Evolutionary conservation across 441 rosid species (phyloP).

Genomic region (Syzygium malaccense): DNA sequence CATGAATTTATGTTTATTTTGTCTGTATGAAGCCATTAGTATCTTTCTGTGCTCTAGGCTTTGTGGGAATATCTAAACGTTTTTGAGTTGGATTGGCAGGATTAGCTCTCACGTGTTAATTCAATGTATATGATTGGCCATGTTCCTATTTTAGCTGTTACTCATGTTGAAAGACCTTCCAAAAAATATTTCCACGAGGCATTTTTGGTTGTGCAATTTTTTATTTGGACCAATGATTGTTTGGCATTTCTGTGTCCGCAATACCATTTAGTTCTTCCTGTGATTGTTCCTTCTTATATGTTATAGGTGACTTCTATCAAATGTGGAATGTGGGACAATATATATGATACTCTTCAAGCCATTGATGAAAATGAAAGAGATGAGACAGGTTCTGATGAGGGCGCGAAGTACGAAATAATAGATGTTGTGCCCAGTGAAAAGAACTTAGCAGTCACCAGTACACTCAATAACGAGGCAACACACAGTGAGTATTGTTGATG

Average conservation of each 20-base stretch:
- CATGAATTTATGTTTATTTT: not conserved
- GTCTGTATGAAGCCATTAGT: not conserved
- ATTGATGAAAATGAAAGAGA: conserved; percentile 30
- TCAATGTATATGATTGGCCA: not conserved
- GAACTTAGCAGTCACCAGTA: conserved; percentile 5
- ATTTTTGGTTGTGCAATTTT: not conserved
- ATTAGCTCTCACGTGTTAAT: not conserved
- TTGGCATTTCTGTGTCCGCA: not conserved
- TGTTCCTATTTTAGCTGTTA: not conserved
- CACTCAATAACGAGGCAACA: conserved; percentile 5
- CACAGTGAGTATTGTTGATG: conserved; percentile 26
- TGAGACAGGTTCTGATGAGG: conserved; percentile 12
- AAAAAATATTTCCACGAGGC: not conserved
- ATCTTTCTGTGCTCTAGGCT: not conserved
- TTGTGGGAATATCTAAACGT: not conserved
- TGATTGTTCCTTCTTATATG: not conserved
- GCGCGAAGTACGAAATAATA: conserved; percentile 40
- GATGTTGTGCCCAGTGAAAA: conserved; percentile 50
- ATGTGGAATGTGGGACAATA: conserved; percentile 82
- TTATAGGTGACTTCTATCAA: conserved; percentile 76
- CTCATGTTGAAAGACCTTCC: not conserved
- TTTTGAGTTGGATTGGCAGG: not conserved
- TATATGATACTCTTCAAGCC: conserved; percentile 68
- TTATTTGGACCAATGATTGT: not conserved
- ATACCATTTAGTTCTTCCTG: not conserved